Base-by-base conservation (phyloP, 2,329 filamentous ascomycete genomes). In the Ceratocystis alfenasii region DNA sequence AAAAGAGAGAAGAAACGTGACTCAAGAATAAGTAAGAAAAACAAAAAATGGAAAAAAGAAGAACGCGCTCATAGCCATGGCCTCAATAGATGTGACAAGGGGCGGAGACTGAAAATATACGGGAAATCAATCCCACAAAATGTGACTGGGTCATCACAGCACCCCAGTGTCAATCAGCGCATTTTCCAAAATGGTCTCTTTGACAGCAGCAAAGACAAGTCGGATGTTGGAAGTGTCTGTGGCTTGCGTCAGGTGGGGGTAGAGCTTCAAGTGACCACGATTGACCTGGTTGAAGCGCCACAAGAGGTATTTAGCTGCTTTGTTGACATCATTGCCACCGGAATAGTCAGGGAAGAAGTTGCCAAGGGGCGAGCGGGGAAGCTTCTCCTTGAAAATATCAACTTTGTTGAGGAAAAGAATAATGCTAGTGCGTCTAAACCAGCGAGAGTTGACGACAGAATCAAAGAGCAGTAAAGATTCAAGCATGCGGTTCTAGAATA, bases 261-360 rank as follows among this genome's bases (percentile, higher is more conserved):
- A 99, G 65, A 99, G 81, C 73, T 97, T 97, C 57, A 99, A 80
- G 76, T 97, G 93, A 62, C 92, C 93, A 68, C 94, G 82, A 74
- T 99, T 99, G 69, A 99, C 94, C 77, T 99, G 94, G 72, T 97
- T 99, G 76, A 99, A 99, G 72, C 94, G 86, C 94, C 94, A 99
- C 7, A 99, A 81, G 36, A 99, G 81, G 73, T 99, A 99, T 75
- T 99, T 99, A 65, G 94, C 94, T 4, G 94, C 94, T 74, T 95
- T 90, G 75, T 97, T 97, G 72, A 97, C 92, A 76, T 99, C 94
- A 75, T 95, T 95, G 62, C 94, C 94, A 36, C 94, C 94, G 0
- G 92, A 96, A 74, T 99, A 99, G 75, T 99, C 94, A 0, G 92
- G 93, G 73, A 99, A 99, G 75, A 97, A 99, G 74, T 93, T 96